Evolutionary conservation across 371 early-diverging fungal species (phyloP).

Genomic region (Haplosporangium sp.): DNA sequence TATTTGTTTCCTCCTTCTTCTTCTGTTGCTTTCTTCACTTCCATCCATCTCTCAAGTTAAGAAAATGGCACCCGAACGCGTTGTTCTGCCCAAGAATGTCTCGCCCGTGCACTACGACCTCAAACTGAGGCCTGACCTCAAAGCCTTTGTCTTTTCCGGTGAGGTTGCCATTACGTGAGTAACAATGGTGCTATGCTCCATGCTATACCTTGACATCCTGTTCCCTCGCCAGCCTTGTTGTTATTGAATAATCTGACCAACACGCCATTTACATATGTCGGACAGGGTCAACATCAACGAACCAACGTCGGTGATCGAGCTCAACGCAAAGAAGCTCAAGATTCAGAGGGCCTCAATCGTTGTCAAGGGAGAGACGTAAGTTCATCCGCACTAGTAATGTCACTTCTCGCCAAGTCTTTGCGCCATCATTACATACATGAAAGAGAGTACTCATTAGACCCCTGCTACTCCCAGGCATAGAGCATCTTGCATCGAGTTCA

Average conservation of each 20-base stretch:
- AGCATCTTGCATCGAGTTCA: slow-evolving; percentile 57
- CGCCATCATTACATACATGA: background rate
- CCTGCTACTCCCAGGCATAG: slow-evolving; percentile 14
- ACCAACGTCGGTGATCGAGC: slow-evolving; percentile 61
- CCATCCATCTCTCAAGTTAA: background rate
- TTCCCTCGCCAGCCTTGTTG: background rate
- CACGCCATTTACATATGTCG: background rate
- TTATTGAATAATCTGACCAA: background rate
- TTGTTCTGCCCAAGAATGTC: slow-evolving; percentile 78
- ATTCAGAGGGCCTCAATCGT: slow-evolving; percentile 50
- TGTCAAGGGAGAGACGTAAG: slow-evolving; percentile 18
- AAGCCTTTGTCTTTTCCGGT: slow-evolving; percentile 74
- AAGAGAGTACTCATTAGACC: background rate
- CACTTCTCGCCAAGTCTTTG: background rate
- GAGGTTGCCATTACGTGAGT: slow-evolving; percentile 28
- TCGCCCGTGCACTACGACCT: slow-evolving; percentile 82
- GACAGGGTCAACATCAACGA: slow-evolving; percentile 61
- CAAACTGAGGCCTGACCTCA: slow-evolving; percentile 74
- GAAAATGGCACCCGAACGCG: slow-evolving; percentile 51
- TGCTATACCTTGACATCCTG: background rate
- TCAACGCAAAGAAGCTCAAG: slow-evolving; percentile 69
- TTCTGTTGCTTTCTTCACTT: background rate
- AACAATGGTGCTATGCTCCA: background rate
- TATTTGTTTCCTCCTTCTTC: background rate
- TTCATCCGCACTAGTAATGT: too few species aligned